A percentile compares a stretch with the other conserved stretches of the same genome.
Evolutionary conservation across 108 stramenopile genomes (phyloP).

Genomic region (Pseudonitzschia multistriata): DNA sequence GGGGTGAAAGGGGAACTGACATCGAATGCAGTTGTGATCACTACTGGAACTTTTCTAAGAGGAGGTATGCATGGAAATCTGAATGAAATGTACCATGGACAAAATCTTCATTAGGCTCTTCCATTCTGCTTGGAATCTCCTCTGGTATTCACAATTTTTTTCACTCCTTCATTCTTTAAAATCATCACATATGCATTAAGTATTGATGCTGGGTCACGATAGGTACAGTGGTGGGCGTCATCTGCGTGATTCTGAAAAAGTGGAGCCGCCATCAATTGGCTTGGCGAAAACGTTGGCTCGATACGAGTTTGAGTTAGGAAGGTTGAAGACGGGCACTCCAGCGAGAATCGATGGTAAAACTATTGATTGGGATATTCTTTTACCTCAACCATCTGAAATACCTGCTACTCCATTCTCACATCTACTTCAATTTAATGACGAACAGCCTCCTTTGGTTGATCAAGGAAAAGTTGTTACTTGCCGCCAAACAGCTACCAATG

Average conservation of each 20-base stretch:
- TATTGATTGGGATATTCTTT: slow-evolving; percentile 89
- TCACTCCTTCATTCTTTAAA: too few relatives aligned
- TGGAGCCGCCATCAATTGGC: slow-evolving; percentile 93
- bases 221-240: slow-evolving; percentile 92
- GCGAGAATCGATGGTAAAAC: slow-evolving; percentile 90
- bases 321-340: slow-evolving; percentile 98
- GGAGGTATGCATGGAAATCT: too few relatives aligned
- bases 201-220: slow-evolving; percentile 81
- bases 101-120: too few relatives aligned
- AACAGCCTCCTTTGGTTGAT: slow-evolving; percentile 69
- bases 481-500: slow-evolving; percentile 83
- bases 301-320: slow-evolving; percentile 85
- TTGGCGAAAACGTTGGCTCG: slow-evolving; percentile 87
- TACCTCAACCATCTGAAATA: slow-evolving; percentile 84
- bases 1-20: slow-evolving; percentile 61
- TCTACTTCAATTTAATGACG: slow-evolving; percentile 71
- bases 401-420: slow-evolving; percentile 86
- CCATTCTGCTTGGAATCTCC: too few relatives aligned
- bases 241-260: slow-evolving; percentile 87
- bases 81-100: too few relatives aligned
- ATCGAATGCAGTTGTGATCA: slow-evolving; percentile 84
- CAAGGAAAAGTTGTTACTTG: slow-evolving; percentile 64
- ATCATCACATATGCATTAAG: not conserved
- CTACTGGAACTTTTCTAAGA: slow-evolving; percentile 96
- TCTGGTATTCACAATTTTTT: too few relatives aligned